These are phyloP conservation scores for Crucihimalaya himalaica DNA, from an alignment of 345 rosid species.

Conservation along the genomic window DNA sequence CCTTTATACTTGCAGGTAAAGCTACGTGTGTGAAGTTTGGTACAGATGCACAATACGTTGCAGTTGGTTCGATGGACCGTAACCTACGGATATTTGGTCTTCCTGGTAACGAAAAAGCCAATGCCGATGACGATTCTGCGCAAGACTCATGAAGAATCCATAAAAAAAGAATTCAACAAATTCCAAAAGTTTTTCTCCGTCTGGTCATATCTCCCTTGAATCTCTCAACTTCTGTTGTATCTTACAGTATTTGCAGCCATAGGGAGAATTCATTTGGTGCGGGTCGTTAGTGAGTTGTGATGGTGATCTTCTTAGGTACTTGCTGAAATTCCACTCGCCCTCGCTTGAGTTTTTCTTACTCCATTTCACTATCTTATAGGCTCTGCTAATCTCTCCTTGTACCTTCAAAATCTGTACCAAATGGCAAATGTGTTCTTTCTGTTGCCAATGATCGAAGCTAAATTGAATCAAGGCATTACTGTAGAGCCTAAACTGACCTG, in stretches of 20 bases:
- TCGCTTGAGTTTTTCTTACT: constrained; percentile 7
- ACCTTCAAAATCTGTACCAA: constrained; percentile 18
- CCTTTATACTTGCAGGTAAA: constrained; percentile 51
- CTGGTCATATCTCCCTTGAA: constrained; percentile 1
- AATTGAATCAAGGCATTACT: not conserved
- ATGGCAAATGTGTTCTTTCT: not conserved
- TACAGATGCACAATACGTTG: constrained; percentile 75
- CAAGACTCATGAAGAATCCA: constrained; percentile 45
- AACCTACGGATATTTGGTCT: constrained; percentile 81
- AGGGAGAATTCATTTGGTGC: not conserved
- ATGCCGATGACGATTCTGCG: constrained; percentile 28
- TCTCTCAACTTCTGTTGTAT: constrained; percentile 10
- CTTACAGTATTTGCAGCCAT: constrained; percentile 11
- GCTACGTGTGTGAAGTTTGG: constrained; percentile 78
- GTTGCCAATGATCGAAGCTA: constrained; percentile 2
- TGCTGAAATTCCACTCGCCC: not conserved
- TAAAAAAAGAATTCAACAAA: constrained; percentile 7
- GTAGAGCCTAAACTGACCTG: not conserved
- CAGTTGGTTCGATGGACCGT: constrained; percentile 93
- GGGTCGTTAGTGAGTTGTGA: constrained; percentile 1
- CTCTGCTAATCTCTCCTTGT: constrained; percentile 8
- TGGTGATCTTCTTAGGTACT: constrained; percentile 14
- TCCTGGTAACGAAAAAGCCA: constrained; percentile 50
- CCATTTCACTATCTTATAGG: constrained; percentile 1
- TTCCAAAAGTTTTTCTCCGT: not conserved